Evolutionary conservation across 2,329 filamentous ascomycete species (phyloP).

Genomic region (Ophiocordyceps sinensis): DNA sequence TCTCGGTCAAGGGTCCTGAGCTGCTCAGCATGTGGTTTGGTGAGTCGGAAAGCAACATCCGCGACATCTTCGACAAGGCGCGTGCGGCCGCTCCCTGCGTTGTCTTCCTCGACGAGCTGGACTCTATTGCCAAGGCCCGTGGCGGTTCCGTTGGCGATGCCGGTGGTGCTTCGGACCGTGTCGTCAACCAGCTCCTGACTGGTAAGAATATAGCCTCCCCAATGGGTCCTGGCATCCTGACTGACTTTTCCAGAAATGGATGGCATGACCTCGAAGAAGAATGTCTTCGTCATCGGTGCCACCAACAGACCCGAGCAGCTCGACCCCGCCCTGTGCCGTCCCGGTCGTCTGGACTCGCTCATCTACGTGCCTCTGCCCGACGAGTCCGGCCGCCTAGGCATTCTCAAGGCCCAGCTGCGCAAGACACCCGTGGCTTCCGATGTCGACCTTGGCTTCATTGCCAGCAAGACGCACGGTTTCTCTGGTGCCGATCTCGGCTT

Average conservation of each 20-base stretch:
- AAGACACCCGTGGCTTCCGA: conserved; percentile 89
- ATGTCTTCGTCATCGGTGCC: conserved; percentile 97
- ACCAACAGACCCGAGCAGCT: conserved; percentile 98
- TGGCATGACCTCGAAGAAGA: conserved; percentile 99
- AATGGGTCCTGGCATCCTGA: neutral
- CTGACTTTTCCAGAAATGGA: conserved; percentile 71
- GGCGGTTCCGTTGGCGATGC: conserved; percentile 93
- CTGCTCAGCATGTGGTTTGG: conserved; percentile 99
- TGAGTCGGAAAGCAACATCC: conserved; percentile 99
- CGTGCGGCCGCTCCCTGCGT: conserved; percentile 95
- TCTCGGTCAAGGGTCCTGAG: conserved; percentile 97
- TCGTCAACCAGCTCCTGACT: conserved; percentile 98
- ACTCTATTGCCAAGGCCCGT: conserved; percentile 98
- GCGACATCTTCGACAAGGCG: conserved; percentile 99
- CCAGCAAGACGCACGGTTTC: conserved; percentile 95
- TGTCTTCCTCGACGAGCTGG: conserved; percentile 96
- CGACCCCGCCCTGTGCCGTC: conserved; percentile 93
- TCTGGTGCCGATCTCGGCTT: conserved; percentile 99
- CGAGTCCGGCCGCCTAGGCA: conserved; percentile 74
- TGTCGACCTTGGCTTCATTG: conserved; percentile 82
- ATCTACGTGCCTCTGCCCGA: conserved; percentile 97
- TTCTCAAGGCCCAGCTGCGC: conserved; percentile 89
- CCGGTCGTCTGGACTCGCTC: conserved; percentile 93
- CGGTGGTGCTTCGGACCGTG: conserved; percentile 95
- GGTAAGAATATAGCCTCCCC: conserved; percentile 39